Percentiles rank a stretch among this genome's conserved stretches.
Evolutionary conservation across 805 yeast genomes (phyloP).

Genomic region (Kuraishia hungarica): DNA sequence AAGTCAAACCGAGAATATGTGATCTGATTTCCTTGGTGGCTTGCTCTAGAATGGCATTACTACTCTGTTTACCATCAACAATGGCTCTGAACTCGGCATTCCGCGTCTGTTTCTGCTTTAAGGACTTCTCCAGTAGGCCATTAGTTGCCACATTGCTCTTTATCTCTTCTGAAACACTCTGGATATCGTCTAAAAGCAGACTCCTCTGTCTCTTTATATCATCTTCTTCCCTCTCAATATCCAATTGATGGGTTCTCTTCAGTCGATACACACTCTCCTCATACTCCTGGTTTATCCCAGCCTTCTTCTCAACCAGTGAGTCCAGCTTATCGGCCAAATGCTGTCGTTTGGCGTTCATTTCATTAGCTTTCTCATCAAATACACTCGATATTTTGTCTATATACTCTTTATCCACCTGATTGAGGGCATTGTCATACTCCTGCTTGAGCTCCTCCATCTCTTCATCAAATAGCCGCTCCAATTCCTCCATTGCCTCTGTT

Average conservation of each 20-base stretch:
- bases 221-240: conserved; percentile 2
- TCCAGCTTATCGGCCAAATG: conserved; percentile 9
- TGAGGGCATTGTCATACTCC: conserved; percentile 27
- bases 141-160: conserved; percentile 2
- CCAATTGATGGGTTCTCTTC: background rate
- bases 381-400: background rate
- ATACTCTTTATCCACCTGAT: conserved; percentile 19
- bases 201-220: conserved; percentile 9
- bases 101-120: conserved; percentile 23
- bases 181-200: background rate
- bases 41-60: background rate
- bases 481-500: conserved; percentile 20
- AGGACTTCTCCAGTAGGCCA: conserved; percentile 25
- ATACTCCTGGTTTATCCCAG: background rate
- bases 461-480: conserved; percentile 14
- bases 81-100: conserved; percentile 21
- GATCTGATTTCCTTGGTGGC: background rate
- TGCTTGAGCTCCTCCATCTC: conserved; percentile 13
- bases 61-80: conserved; percentile 9
- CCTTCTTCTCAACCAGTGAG: background rate
- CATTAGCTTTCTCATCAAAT: background rate
- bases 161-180: background rate
- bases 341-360: conserved; percentile 16
- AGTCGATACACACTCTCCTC: background rate
- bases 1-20: background rate